Conservation (phyloP, 192 early-diverging fungal genomes). For the Mortierella claussenii region DNA sequence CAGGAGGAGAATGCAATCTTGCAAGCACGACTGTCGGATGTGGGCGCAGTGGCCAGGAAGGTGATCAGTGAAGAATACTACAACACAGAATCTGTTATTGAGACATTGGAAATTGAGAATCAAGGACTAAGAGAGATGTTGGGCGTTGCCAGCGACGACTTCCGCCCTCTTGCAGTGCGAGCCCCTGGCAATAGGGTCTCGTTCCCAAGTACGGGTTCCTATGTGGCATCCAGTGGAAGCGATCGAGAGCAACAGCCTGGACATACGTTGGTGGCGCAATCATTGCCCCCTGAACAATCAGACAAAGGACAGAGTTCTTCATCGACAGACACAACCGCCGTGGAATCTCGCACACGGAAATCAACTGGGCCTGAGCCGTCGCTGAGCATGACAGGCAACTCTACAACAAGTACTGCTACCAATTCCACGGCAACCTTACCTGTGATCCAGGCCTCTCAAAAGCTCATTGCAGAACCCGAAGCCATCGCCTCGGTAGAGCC, state of each 20-base stretch:
- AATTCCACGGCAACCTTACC: slow-evolving; percentile 21
- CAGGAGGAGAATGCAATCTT: slow-evolving; percentile 37
- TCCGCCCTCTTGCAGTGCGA: background rate
- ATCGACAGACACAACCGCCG: background rate
- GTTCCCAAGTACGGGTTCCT: slow-evolving; percentile 48
- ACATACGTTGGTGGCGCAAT: background rate
- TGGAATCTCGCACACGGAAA: background rate
- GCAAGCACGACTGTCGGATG: slow-evolving; percentile 37
- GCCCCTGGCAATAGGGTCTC: slow-evolving; percentile 40
- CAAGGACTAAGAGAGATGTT: slow-evolving; percentile 45
- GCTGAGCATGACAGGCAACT: no score
- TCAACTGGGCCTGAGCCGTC: background rate
- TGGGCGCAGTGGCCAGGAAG: slow-evolving; percentile 38
- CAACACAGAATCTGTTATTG: slow-evolving; percentile 43
- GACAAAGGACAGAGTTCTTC: background rate
- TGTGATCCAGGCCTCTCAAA: background rate
- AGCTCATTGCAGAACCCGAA: slow-evolving; percentile 4
- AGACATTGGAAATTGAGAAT: slow-evolving; percentile 44
- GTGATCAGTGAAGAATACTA: slow-evolving; percentile 45
- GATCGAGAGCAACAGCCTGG: slow-evolving; percentile 23
- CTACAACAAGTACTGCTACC: background rate
- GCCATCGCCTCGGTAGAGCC: background rate
- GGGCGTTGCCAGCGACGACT: slow-evolving; percentile 30
- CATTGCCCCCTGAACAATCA: slow-evolving; percentile 1
- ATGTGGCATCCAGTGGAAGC: slow-evolving; percentile 46